Evolutionary conservation across 2,329 filamentous ascomycete species (phyloP).

Genomic region (Fusarium armeniacum): DNA sequence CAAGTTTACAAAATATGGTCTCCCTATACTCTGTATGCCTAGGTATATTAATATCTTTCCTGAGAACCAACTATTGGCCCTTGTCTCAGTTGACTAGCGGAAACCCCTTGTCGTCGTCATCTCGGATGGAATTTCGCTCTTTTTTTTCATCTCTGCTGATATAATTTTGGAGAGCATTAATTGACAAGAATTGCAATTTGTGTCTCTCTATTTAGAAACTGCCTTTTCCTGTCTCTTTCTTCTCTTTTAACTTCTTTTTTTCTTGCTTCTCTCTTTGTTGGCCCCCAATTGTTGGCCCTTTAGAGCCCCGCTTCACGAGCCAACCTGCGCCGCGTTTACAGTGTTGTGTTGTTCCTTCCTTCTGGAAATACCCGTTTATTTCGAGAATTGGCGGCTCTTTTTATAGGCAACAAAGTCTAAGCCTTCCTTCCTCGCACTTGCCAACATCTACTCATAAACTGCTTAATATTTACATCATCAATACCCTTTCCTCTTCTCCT

Average conservation of each 20-base stretch:
- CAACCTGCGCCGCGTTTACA: slow-evolving; percentile 31
- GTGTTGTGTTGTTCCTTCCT: background rate
- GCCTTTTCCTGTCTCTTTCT: background rate
- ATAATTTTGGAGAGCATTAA: slow-evolving; percentile 10
- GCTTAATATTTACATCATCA: background rate
- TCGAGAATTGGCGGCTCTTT: slow-evolving; percentile 13
- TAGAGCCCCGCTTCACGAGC: slow-evolving; percentile 38
- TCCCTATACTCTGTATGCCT: background rate
- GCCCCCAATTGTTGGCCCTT: slow-evolving; percentile 26
- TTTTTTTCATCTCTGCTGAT: slow-evolving; percentile 3
- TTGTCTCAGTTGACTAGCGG: slow-evolving; percentile 31
- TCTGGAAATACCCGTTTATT: slow-evolving; percentile 3
- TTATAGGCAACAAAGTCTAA: slow-evolving; percentile 7
- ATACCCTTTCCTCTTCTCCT: background rate
- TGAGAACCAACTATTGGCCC: slow-evolving; percentile 5
- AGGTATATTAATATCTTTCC: background rate
- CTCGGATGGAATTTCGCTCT: slow-evolving; percentile 37
- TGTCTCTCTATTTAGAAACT: background rate
- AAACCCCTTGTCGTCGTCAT: slow-evolving; percentile 31
- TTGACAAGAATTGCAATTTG: background rate
- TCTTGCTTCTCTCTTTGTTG: slow-evolving; percentile 1
- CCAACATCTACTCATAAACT: background rate
- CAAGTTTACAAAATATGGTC: background rate
- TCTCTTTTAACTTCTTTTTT: background rate
- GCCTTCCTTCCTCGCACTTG: background rate